Evolutionary conservation across 1,139 yeast genomes (phyloP).

Genomic region (Suhomyces terraborum): DNA sequence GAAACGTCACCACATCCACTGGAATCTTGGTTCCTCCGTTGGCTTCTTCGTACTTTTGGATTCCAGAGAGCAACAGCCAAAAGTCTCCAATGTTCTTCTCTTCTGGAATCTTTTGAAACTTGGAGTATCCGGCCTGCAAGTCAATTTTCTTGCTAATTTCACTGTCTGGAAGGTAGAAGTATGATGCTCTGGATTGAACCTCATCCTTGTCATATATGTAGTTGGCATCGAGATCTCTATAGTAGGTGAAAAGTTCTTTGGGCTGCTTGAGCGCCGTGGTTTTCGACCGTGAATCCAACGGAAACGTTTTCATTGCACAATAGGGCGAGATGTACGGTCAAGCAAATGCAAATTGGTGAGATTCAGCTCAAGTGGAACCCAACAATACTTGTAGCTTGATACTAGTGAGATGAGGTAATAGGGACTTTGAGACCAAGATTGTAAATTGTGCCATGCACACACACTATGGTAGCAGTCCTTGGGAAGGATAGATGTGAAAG

Average conservation of each 20-base stretch:
- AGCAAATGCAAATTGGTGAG: too few species aligned
- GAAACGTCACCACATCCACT: slow-evolving; percentile 74
- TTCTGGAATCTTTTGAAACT: slow-evolving; percentile 60
- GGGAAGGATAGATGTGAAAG: neutral
- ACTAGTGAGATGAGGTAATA: slow-evolving; percentile 2
- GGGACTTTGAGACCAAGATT: neutral
- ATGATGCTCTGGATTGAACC: slow-evolving; percentile 48
- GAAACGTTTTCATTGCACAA: slow-evolving; percentile 35
- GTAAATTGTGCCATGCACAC: neutral
- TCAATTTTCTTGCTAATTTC: slow-evolving; percentile 54
- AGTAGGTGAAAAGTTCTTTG: slow-evolving; percentile 62
- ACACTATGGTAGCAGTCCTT: too few species aligned
- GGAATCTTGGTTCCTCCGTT: slow-evolving; percentile 47
- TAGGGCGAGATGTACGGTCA: too few species aligned
- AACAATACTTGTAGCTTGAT: too few species aligned
- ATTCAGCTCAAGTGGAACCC: too few species aligned
- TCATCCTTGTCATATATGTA: slow-evolving; percentile 50
- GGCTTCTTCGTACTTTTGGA: slow-evolving; percentile 55
- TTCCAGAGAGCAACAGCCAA: slow-evolving; percentile 56
- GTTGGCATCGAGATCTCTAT: slow-evolving; percentile 54
- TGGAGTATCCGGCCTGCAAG: slow-evolving; percentile 61
- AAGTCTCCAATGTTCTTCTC: slow-evolving; percentile 56
- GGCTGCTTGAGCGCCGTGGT: slow-evolving; percentile 70
- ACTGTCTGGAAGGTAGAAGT: slow-evolving; percentile 78
- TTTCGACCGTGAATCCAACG: slow-evolving; percentile 50